Conservation (phyloP, 2,329 filamentous ascomycete species). For the Sclerotinia minor region DNA sequence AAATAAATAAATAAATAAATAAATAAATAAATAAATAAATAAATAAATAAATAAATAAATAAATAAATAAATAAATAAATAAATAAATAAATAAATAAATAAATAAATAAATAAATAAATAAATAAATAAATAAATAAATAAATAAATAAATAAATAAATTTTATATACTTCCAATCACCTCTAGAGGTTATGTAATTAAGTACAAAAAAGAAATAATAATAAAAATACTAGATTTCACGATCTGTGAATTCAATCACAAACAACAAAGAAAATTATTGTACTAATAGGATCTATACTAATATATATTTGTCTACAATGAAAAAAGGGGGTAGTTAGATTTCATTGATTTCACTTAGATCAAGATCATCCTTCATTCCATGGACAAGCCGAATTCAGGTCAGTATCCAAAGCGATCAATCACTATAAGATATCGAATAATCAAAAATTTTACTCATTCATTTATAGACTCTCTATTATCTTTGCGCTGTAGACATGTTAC, state of each 20-base stretch:
- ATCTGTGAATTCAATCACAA: not conserved
- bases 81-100: no score
- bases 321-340: constrained; percentile 1
- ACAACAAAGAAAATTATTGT: not conserved
- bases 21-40: no score
- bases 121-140: no score
- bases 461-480: constrained; percentile 38
- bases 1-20: no score
- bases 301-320: not conserved
- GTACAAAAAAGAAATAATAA: not conserved
- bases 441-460: constrained; percentile 26
- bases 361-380: not conserved
- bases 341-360: not conserved
- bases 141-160: no score
- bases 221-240: not conserved
- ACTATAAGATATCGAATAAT: constrained; percentile 3
- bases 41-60: no score
- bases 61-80: no score
- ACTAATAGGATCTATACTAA: constrained; percentile 2
- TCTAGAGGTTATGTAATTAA: not conserved
- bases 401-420: not conserved
- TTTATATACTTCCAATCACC: not conserved
- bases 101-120: no score
- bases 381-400: not conserved
- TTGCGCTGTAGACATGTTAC: constrained; percentile 36